Base-by-base conservation (phyloP, 2,329 filamentous ascomycete genomes). In the Colletotrichum australisinense region DNA sequence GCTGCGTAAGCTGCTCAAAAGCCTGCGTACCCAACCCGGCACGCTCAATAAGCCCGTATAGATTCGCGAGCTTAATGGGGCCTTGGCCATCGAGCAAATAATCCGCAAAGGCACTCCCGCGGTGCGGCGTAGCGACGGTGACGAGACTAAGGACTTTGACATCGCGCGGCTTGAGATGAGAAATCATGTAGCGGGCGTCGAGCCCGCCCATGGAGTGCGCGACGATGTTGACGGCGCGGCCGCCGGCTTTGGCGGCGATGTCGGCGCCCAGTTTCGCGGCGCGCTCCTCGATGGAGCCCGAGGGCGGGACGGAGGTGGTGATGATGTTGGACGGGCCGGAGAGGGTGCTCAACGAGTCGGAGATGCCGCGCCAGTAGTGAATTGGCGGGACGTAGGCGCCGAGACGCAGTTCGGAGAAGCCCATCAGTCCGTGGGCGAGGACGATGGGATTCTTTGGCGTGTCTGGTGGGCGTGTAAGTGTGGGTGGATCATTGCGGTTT, bases 191-290 rank as follows among this genome's bases (percentile, higher is more conserved):
- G 58, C 91, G 85, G 11, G 90, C 88, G 79, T 93, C 91, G 4
- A 93, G 84, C 2, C 91, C 91, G 60, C 91, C 90, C 90, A 92
- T 92, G 76, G 87, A 89, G 82, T 95, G 93, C 53, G 90, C 90
- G 24, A 95, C 87, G 72, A 98, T 93, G 79, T 94, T 94, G 76
- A 98, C 94, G 63, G 92, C 89, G 73, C 82, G 84, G 22, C 85
- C 85, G 26, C 80, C 76, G 1, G 87, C 85, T 11, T 81, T 82
- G 42, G 81, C 79, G 60, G 85, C 85, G 72, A 93, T 91, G 74
- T 89, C 86, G 75, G 83, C 78, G 38, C 86, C 86, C n/a, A 93
- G 86, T 76, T 86, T 86, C 71, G 86, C 85, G 30, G 91, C 91
- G 68, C 91, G 88, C 73, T 88, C 85, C 80, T 90, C 87, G 78